Percentiles rank a stretch among this genome's conserved stretches.
Evolutionary conservation across 805 yeast species (phyloP).

Genomic region (Zygosaccharomyces lentus): DNA sequence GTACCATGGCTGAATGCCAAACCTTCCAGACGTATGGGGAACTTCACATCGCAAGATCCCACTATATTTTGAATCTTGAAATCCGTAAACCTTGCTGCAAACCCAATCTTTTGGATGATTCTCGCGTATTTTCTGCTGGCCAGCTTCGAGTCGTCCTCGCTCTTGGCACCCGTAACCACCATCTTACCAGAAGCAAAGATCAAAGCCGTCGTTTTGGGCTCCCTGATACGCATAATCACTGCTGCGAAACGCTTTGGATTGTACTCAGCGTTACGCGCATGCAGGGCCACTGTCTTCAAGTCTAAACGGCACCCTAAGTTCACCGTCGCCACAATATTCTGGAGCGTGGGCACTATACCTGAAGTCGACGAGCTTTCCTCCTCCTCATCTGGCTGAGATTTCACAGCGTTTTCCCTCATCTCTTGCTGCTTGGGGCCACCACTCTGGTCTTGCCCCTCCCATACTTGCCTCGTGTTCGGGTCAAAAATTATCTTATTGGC

Average conservation of each 20-base stretch:
- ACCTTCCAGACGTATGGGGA: slow-evolving; percentile 96
- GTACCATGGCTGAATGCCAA: slow-evolving; percentile 97
- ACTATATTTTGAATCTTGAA: slow-evolving; percentile 98
- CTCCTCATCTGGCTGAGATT: slow-evolving; percentile 20
- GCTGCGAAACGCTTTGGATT: slow-evolving; percentile 99
- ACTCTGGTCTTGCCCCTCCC: slow-evolving; percentile 31
- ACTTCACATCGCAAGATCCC: slow-evolving; percentile 97
- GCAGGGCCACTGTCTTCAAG: slow-evolving; percentile 93
- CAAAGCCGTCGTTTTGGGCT: slow-evolving; percentile 96
- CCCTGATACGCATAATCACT: slow-evolving; percentile 98
- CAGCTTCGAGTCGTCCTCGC: slow-evolving; percentile 96
- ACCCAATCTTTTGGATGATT: slow-evolving; percentile 95
- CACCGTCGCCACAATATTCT: slow-evolving; percentile 96
- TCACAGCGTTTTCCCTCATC: slow-evolving; percentile 4
- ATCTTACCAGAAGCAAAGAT: slow-evolving; percentile 98
- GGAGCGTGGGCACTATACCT: slow-evolving; percentile 91
- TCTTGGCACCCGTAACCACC: slow-evolving; percentile 99
- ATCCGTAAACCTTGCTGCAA: slow-evolving; percentile 96
- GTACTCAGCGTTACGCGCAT: slow-evolving; percentile 98
- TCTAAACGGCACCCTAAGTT: slow-evolving; percentile 94
- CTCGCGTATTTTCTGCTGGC: slow-evolving; percentile 98
- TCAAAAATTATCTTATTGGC: slow-evolving; percentile 36
- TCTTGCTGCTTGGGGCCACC: slow-evolving; percentile 10
- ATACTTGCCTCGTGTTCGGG: slow-evolving; percentile 36
- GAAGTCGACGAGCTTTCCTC: slow-evolving; percentile 73